Percentiles rank a stretch among this genome's conserved stretches.
phyloP scores from a whole-genome alignment of 176 grass and related monocot species.

The Melocanna baccifera region DNA sequence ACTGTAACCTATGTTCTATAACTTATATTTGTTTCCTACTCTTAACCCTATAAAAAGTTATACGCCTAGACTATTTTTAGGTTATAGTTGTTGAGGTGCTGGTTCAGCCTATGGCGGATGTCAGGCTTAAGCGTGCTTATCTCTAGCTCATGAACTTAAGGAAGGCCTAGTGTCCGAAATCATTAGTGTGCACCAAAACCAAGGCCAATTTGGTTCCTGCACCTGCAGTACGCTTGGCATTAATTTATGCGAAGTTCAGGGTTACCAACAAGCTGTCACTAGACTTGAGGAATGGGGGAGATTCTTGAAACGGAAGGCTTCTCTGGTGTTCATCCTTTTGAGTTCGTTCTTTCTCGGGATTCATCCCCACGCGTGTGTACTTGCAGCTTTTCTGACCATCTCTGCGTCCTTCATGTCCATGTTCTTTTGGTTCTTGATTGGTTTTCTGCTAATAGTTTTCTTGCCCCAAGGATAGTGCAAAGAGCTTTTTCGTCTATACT shows the following conservation, averaged over 20 bases:
- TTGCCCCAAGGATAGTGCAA: conserved; percentile 47
- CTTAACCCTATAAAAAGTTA: background rate
- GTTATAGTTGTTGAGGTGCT: background rate
- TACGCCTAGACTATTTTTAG: conserved; percentile 18
- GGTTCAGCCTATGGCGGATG: conserved; percentile 9
- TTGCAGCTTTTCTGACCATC: conserved; percentile 36
- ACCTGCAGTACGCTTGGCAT: conserved; percentile 7
- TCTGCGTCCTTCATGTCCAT: conserved; percentile 36
- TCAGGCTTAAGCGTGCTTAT: conserved; percentile 19
- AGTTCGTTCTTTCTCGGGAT: conserved; percentile 46
- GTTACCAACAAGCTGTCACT: conserved; percentile 44
- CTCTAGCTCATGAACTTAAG: conserved; percentile 26
- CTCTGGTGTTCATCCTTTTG: conserved; percentile 1
- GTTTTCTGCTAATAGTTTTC: conserved; percentile 49
- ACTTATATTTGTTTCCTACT: conserved; percentile 12
- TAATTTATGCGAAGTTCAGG: conserved; percentile 1
- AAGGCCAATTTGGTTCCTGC: conserved; percentile 25
- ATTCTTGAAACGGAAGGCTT: conserved; percentile 44
- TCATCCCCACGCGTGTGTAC: conserved; percentile 40
- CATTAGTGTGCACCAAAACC: conserved; percentile 13
- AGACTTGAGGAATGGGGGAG: conserved; percentile 51
- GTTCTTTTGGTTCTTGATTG: conserved; percentile 34
- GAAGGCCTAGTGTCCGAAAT: conserved; percentile 2
- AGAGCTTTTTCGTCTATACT: conserved; percentile 49
- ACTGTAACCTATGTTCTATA: conserved; percentile 17